phyloP scores from a whole-genome alignment of 768 basidiomycete species.

The Agaricus subrufescens region DNA sequence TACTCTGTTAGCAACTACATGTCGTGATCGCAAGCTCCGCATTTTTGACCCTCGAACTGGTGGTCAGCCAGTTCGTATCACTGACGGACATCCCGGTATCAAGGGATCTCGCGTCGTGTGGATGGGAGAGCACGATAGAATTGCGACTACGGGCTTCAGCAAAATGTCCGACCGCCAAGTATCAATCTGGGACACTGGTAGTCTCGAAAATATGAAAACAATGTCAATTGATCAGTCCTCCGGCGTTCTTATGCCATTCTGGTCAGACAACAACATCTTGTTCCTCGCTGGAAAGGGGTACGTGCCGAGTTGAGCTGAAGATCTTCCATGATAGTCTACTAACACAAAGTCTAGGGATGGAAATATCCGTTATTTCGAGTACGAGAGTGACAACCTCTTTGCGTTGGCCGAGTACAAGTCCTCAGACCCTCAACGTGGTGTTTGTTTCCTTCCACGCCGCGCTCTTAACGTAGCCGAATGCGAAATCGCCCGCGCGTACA shows the following conservation, averaged over 20 bases:
- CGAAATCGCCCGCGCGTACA: conserved; percentile 94
- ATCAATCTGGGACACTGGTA: conserved; percentile 82
- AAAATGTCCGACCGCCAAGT: conserved; percentile 95
- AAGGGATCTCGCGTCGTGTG: conserved; percentile 87
- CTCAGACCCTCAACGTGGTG: conserved; percentile 90
- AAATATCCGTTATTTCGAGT: conserved; percentile 97
- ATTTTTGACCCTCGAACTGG: conserved; percentile 88
- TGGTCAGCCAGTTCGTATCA: conserved; percentile 71
- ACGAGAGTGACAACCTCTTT: conserved; percentile 79
- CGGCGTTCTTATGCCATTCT: conserved; percentile 97
- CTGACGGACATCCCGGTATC: conserved; percentile 90
- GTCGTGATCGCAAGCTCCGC: conserved; percentile 87
- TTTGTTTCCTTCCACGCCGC: conserved; percentile 94
- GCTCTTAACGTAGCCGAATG: conserved; percentile 86
- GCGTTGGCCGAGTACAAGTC: conserved; percentile 82
- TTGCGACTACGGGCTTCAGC: conserved; percentile 95
- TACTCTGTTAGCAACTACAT: conserved; percentile 81
- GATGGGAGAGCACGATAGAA: conserved; percentile 85
- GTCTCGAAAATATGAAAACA: conserved; percentile 72
- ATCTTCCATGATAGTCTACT: background rate
- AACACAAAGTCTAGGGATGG: conserved; percentile 60
- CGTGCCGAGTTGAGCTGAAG: conserved; percentile 12
- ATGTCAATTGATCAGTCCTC: conserved; percentile 82
- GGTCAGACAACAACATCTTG: conserved; percentile 88
- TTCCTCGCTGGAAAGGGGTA: conserved; percentile 94